A percentile compares a stretch with the other conserved stretches of the same genome.
phyloP scores from a whole-genome alignment of 768 basidiomycete species.

The Phanerochaete carnosa region DNA sequence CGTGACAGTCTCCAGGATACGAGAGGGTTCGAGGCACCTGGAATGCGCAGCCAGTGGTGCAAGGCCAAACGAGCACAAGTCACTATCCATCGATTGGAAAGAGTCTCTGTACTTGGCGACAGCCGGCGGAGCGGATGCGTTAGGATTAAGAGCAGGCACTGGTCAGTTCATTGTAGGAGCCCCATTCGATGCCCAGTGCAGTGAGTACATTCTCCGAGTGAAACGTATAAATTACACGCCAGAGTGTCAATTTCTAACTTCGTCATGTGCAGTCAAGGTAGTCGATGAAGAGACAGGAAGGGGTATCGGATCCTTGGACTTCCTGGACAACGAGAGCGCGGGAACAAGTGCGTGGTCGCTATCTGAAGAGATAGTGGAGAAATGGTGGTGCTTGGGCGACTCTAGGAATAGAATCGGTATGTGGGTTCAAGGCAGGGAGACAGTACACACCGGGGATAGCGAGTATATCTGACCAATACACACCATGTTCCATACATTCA shows the following conservation, averaged over 20 bases:
- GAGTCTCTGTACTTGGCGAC: conserved; percentile 82
- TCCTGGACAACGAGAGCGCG: conserved; percentile 44
- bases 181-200: conserved; percentile 73
- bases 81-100: conserved; percentile 70
- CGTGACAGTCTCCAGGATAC: conserved; percentile 66
- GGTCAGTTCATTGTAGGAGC: conserved; percentile 58
- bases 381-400: conserved; percentile 90
- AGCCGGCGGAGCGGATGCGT: conserved; percentile 67
- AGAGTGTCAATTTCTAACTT: neutral
- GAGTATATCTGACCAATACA: neutral
- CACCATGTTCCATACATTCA: neutral
- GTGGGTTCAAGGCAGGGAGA: conserved; percentile 68
- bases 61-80: conserved; percentile 15
- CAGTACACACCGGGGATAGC: neutral
- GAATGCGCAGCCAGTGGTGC: neutral
- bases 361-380: conserved; percentile 63
- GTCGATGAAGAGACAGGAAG: conserved; percentile 13
- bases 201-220: conserved; percentile 38
- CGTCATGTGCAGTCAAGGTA: conserved; percentile 13
- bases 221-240: neutral
- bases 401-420: conserved; percentile 57
- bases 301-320: conserved; percentile 68
- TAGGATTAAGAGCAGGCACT: conserved; percentile 48
- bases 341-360: conserved; percentile 18
- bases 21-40: conserved; percentile 49